Evolutionary conservation across 2,329 filamentous ascomycete species (phyloP).

Genomic region (Pseudocercospora cruenta): DNA sequence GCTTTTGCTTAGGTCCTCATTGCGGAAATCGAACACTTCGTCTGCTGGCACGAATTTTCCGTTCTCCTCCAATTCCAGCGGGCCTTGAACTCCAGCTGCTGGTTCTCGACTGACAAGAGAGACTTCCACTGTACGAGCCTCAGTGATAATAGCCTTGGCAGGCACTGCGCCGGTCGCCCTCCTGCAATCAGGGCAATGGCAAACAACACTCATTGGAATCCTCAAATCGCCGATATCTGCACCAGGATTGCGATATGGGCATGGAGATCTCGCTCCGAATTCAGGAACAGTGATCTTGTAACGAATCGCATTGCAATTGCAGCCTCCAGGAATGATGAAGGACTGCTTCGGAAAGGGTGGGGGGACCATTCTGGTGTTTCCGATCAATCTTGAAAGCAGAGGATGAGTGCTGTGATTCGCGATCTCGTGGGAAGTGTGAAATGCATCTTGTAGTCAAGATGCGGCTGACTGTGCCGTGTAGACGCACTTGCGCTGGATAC

Average conservation of each 20-base stretch:
- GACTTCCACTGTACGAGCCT: constrained; percentile 4
- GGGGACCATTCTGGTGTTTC: constrained; percentile 3
- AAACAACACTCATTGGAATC: constrained; percentile 12
- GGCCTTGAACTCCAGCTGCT: not conserved
- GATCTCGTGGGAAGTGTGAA: not conserved
- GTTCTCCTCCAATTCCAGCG: not conserved
- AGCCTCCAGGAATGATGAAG: constrained; percentile 17
- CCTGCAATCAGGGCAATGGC: constrained; percentile 21
- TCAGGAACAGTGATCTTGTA: constrained; percentile 17
- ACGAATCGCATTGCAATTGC: constrained; percentile 22
- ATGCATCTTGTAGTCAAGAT: not conserved
- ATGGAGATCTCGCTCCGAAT: constrained; percentile 4
- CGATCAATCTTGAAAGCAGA: not conserved
- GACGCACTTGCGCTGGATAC: not conserved
- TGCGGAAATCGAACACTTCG: constrained; percentile 10
- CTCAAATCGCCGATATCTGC: constrained; percentile 13
- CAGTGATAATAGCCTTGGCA: constrained; percentile 4
- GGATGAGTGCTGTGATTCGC: not conserved
- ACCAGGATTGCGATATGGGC: constrained; percentile 12
- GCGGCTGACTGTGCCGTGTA: not conserved
- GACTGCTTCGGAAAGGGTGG: not conserved
- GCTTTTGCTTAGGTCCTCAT: not conserved
- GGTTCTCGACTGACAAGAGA: not conserved
- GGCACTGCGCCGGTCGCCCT: constrained; percentile 11
- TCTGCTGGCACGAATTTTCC: not conserved